These are phyloP conservation scores for Taiwanofungus camphoratus DNA, from an alignment of 1,284 basidiomycete genomes.

Conservation along the genomic window DNA sequence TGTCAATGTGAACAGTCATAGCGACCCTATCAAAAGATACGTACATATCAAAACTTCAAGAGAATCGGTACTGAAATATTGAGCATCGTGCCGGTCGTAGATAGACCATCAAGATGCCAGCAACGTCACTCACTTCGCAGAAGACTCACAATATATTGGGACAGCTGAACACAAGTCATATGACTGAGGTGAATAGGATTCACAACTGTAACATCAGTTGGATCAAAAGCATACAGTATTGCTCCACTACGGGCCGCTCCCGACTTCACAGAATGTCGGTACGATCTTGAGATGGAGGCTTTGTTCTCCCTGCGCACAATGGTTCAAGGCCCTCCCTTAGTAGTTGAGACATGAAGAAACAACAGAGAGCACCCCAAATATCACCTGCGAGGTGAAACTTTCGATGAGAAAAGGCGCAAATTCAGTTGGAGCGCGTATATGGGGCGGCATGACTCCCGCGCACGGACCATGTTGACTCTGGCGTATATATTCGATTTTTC, in stretches of 20 bases:
- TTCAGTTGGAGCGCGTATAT: conserved; percentile 3
- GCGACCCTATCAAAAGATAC: too few species aligned
- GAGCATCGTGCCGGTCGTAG: too few species aligned
- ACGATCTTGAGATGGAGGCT: conserved; percentile 45
- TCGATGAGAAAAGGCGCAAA: conserved; percentile 34
- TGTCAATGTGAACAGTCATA: too few species aligned
- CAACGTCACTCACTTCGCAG: too few species aligned
- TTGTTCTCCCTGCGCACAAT: conserved; percentile 41
- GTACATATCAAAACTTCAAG: too few species aligned
- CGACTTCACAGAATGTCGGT: conserved; percentile 30
- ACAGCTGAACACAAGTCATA: too few species aligned
- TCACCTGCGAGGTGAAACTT: conserved; percentile 66
- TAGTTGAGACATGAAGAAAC: conserved; percentile 12
- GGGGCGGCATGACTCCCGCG: conserved; percentile 25
- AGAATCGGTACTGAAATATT: too few species aligned
- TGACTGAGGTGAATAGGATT: too few species aligned
- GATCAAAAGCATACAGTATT: too few species aligned
- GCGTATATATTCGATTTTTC: conserved; percentile 21
- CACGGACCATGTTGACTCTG: conserved; percentile 47
- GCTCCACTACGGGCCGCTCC: conserved; percentile 54
- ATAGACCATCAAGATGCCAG: too few species aligned
- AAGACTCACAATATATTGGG: too few species aligned
- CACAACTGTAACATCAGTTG: too few species aligned
- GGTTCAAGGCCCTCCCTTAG: conserved; percentile 47
- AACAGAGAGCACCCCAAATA: conserved; percentile 56